phyloP scores from a whole-genome alignment of 1,284 basidiomycete species.

The Sporisorium graminicola region DNA sequence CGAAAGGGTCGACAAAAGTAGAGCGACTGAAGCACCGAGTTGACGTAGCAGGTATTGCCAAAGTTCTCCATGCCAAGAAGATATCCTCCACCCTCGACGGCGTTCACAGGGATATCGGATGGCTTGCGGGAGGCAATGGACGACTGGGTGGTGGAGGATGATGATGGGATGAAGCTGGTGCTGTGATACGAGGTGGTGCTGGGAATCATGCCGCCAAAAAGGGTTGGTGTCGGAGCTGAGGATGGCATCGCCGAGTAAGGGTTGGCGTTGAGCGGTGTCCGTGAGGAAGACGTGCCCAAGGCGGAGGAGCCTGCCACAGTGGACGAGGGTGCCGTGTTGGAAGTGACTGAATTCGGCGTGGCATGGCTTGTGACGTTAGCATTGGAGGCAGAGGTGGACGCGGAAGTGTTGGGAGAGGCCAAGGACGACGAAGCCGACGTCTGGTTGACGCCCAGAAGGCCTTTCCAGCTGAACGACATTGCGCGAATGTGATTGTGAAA shows the following conservation, averaged over 20 bases:
- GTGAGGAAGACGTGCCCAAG: conserved; percentile 16
- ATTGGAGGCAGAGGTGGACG: conserved; percentile 17
- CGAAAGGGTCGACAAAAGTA: conserved; percentile 88
- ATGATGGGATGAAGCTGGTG: conserved; percentile 49
- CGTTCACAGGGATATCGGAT: conserved; percentile 41
- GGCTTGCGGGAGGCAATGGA: conserved; percentile 29
- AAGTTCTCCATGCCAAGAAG: conserved; percentile 66
- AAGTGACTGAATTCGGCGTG: conserved; percentile 5
- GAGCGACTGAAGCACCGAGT: conserved; percentile 94
- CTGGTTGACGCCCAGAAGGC: conserved; percentile 57
- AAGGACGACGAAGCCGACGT: conserved; percentile 24
- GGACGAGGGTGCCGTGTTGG: conserved; percentile 13
- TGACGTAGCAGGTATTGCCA: conserved; percentile 79
- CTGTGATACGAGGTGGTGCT: conserved; percentile 31
- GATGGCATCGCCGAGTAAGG: conserved; percentile 22
- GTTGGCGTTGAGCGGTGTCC: conserved; percentile 35
- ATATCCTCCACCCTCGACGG: conserved; percentile 38
- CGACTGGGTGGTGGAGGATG: conserved; percentile 33
- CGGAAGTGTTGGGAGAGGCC: conserved; percentile 11
- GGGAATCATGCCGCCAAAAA: conserved; percentile 38
- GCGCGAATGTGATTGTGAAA: not conserved
- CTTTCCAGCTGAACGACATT: conserved; percentile 68
- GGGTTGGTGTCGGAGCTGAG: conserved; percentile 8
- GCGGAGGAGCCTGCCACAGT: conserved; percentile 20
- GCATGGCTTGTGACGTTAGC: conserved; percentile 5